Base-by-base conservation (phyloP, 2,329 filamentous ascomycete genomes). In the Stromatinia cepivora region DNA sequence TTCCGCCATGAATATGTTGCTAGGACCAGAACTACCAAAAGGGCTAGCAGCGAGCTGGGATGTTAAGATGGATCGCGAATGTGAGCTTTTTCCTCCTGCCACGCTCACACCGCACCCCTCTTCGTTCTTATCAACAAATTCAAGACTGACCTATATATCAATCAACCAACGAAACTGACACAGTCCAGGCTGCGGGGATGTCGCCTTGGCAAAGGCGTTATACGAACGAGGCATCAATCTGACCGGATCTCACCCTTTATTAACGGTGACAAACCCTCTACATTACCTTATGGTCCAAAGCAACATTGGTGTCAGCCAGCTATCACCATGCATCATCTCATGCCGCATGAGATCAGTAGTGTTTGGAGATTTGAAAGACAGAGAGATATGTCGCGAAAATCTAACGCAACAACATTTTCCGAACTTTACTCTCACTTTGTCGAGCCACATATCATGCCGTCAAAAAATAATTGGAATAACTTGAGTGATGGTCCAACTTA, bases 241-340 rank as follows among this genome's bases (percentile, higher is more conserved):
- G 1, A 76, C 79, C 11, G 78, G 83, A 59, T 79, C 80, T 78
- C 85, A 82, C 85, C 85, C 1, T 83, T 84, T 57, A 81, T 87
- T 73, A 86, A 87, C 72, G 84, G 84, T 70, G 84, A 87, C 73
- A 86, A 85, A 74, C 84, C 84, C 5, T 82, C 79, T 50, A 84
- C 83, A 13, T 86, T 79, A 58, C 73, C 75, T 1, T 75, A 74
- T 63, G 72, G 73, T 7, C 71, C 72, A 11, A 52, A 59, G 6
- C 85, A 79, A 54, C 70, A 85, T 71, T 87, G 85, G 85, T 87
- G 85, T 71, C 83, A 86, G 73, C 85, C 85, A 7, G 80, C 86
- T n/a, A 75, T 87, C 53, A 86, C 85, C 4, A 85, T 87, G 83
- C 84, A 86, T 73, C 84, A 86, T 73, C 81, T 87, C 76, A 81